phyloP scores from a whole-genome alignment of 768 basidiomycete species.

The Tylopilus subfusipes region DNA sequence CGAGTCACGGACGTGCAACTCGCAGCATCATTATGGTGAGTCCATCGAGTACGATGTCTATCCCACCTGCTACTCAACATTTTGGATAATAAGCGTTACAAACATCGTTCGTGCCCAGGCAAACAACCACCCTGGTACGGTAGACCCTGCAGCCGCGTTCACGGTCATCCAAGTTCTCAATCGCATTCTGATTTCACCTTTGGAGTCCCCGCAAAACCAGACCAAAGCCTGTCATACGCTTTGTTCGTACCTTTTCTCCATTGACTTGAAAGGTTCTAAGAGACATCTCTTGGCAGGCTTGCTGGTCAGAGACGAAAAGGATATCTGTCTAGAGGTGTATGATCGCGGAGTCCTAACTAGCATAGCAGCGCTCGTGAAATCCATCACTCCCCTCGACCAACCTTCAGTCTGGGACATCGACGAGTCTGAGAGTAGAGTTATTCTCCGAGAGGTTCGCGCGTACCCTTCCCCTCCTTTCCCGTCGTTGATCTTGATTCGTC shows the following conservation, averaged over 20 bases:
- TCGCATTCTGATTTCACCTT: slow-evolving; percentile 46
- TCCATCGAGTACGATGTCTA: background rate
- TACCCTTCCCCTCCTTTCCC: background rate
- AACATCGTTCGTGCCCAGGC: slow-evolving; percentile 55
- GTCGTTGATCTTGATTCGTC: background rate
- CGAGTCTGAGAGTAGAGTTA: slow-evolving; percentile 53
- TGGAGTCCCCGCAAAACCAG: slow-evolving; percentile 41
- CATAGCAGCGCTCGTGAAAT: slow-evolving; percentile 48
- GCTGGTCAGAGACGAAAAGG: slow-evolving; percentile 67
- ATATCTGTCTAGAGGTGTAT: slow-evolving; percentile 62
- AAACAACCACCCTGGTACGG: slow-evolving; percentile 25
- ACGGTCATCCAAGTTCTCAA: slow-evolving; percentile 71
- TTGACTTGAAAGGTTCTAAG: background rate
- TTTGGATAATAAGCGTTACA: slow-evolving; percentile 45
- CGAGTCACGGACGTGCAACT: slow-evolving; percentile 60
- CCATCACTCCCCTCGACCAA: slow-evolving; percentile 50
- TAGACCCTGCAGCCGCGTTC: slow-evolving; percentile 47
- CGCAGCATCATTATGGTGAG: slow-evolving; percentile 67
- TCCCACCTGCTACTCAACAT: background rate
- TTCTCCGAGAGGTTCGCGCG: slow-evolving; percentile 58
- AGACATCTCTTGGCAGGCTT: slow-evolving; percentile 39
- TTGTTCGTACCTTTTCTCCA: slow-evolving; percentile 42
- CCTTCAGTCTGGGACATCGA: slow-evolving; percentile 61
- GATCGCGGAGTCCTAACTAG: slow-evolving; percentile 65
- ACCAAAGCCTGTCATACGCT: slow-evolving; percentile 75